Evolutionary conservation across 2,329 filamentous ascomycete species (phyloP).

Genomic region (Aureobasidium sp.): DNA sequence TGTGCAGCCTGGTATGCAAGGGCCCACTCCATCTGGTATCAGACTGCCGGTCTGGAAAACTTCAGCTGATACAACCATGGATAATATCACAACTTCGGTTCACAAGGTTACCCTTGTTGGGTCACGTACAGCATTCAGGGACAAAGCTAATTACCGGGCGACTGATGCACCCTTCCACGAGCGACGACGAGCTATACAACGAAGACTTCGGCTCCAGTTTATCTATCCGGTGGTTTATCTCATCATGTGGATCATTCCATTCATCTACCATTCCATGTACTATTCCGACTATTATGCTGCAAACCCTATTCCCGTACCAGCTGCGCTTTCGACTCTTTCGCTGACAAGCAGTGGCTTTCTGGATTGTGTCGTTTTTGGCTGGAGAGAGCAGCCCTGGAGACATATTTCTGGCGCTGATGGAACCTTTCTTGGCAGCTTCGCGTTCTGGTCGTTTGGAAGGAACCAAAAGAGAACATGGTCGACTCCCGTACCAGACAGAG

Average conservation of each 20-base stretch:
- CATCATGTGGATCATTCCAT: conserved; percentile 76
- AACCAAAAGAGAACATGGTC: conserved; percentile 11
- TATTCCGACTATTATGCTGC: conserved; percentile 60
- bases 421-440: conserved; percentile 44
- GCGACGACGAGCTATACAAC: conserved; percentile 57
- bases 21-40: not conserved
- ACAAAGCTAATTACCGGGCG: not conserved
- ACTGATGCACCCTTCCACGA: conserved; percentile 24
- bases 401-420: conserved; percentile 54
- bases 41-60: conserved; percentile 16
- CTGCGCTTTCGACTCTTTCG: conserved; percentile 61
- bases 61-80: not conserved
- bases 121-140: not conserved
- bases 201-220: conserved; percentile 77
- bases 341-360: conserved; percentile 72
- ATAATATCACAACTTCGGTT: not conserved
- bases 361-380: conserved; percentile 73
- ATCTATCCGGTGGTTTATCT: conserved; percentile 81
- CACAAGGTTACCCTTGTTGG: conserved; percentile 18
- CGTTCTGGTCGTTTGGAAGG: conserved; percentile 33
- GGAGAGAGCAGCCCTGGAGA: conserved; percentile 77
- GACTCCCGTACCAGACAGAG: conserved; percentile 6
- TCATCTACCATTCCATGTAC: conserved; percentile 68
- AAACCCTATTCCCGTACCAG: conserved; percentile 63
- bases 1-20: not conserved